A percentile compares a stretch with the other conserved stretches of the same genome.
phyloP scores from a whole-genome alignment of 2,329 filamentous ascomycete genomes.

The Cladosporium sp. region DNA sequence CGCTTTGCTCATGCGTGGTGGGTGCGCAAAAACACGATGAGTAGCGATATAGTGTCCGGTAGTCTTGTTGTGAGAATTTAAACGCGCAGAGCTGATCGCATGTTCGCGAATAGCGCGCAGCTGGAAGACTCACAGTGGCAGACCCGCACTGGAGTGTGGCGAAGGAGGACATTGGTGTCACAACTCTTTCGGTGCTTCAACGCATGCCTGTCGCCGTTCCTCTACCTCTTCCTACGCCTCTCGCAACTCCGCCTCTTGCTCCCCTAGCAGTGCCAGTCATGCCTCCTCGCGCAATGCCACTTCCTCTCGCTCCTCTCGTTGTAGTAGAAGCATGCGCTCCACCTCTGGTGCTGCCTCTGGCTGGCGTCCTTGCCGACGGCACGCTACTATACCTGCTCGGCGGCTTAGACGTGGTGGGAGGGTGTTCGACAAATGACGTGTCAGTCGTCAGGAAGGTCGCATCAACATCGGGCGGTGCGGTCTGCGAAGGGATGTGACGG shows the following conservation, averaged over 20 bases:
- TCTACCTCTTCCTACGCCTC: slow-evolving; percentile 30
- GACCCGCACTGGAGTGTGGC: no score
- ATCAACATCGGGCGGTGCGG: slow-evolving; percentile 36
- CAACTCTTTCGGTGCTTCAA: no score
- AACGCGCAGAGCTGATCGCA: no score
- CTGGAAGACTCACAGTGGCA: no score
- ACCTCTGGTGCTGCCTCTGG: slow-evolving; percentile 35
- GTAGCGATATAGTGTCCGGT: no score
- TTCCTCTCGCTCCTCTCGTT: slow-evolving; percentile 25
- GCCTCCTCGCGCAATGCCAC: slow-evolving; percentile 22
- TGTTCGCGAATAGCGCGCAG: no score
- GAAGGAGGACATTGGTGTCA: no score
- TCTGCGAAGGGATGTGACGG: background rate
- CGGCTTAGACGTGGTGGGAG: slow-evolving; percentile 52
- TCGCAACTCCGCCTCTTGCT: slow-evolving; percentile 2
- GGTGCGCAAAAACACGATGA: no score
- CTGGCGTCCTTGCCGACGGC: slow-evolving; percentile 30
- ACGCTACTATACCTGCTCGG: slow-evolving; percentile 36
- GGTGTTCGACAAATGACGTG: slow-evolving; percentile 86
- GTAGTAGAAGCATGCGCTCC: slow-evolving; percentile 6
- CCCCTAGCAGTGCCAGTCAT: background rate
- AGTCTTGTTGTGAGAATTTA: no score
- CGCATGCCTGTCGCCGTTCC: slow-evolving; percentile 13
- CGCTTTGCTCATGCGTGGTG: no score
- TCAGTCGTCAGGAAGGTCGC: slow-evolving; percentile 92